phyloP scores from a whole-genome alignment of 352 stramenopile genomes.

The Lagenidium giganteum region DNA sequence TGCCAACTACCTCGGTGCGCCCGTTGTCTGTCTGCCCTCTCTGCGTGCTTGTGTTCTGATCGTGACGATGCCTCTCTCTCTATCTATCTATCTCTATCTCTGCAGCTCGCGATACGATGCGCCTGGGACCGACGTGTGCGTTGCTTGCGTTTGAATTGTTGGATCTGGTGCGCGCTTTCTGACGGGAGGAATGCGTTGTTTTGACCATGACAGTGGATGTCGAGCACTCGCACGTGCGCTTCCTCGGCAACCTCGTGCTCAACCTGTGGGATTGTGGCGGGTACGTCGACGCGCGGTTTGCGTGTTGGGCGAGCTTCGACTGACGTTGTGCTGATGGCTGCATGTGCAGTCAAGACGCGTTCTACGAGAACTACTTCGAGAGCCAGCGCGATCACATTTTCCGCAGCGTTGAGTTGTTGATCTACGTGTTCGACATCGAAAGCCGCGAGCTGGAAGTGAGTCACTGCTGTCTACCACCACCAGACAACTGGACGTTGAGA shows the following conservation, averaged over 20 bases:
- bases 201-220: constrained; percentile 76
- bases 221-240: constrained; percentile 91
- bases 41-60: background rate
- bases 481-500: no score
- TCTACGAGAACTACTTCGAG: constrained; percentile 99
- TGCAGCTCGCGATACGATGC: constrained; percentile 95
- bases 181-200: no score
- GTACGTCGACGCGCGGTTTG: constrained; percentile 31
- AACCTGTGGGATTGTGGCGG: constrained; percentile 99
- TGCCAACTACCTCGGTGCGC: constrained; percentile 96
- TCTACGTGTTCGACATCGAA: constrained; percentile 99
- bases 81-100: background rate
- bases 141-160: constrained; percentile 3
- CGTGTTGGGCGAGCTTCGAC: background rate
- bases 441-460: constrained; percentile 72
- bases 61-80: background rate
- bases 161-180: background rate
- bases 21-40: no score
- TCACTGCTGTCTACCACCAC: background rate
- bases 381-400: constrained; percentile 99
- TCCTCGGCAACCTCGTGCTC: constrained; percentile 97
- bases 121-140: constrained; percentile 92
- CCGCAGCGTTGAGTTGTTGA: constrained; percentile 95
- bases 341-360: constrained; percentile 92
- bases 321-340: constrained; percentile 4